Percentiles rank a stretch among this genome's conserved stretches.
Evolutionary conservation across 2,329 filamentous ascomycete species (phyloP).

Genomic region (Hypomyces rosellus): DNA sequence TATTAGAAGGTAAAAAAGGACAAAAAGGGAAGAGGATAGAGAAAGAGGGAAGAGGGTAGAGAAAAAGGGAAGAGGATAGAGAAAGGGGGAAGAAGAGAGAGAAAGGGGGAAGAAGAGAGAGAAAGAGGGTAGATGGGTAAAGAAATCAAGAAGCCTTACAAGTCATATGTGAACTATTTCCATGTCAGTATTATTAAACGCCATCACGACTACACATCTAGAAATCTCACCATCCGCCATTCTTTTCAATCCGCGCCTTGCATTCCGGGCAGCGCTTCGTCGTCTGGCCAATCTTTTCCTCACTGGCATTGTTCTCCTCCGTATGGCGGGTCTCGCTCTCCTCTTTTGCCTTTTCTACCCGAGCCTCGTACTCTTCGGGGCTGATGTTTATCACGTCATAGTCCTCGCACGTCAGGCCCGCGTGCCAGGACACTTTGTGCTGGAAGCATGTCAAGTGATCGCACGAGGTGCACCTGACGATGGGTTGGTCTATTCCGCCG

Average conservation of each 20-base stretch:
- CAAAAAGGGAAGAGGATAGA: background rate
- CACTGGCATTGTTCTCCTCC: background rate
- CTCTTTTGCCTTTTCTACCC: background rate
- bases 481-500: background rate
- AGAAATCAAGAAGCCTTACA: background rate
- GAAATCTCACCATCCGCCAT: constrained; percentile 6
- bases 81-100: background rate
- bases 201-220: no score
- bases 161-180: background rate
- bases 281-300: background rate
- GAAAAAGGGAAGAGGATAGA: background rate
- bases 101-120: background rate
- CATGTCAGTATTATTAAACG: background rate
- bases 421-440: constrained; percentile 2
- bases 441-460: constrained; percentile 1
- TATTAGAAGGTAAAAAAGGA: no score
- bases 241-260: constrained; percentile 1
- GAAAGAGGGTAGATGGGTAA: no score
- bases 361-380: background rate
- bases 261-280: constrained; percentile 3
- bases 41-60: no score
- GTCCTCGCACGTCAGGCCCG: constrained; percentile 3
- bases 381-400: background rate
- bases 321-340: background rate
- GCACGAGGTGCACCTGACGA: constrained; percentile 3